Evolutionary conservation across 257 asterid genomes (phyloP), one percentile per base, ranked within the genome.

Genomic region (Penstemon barbatus): DNA sequence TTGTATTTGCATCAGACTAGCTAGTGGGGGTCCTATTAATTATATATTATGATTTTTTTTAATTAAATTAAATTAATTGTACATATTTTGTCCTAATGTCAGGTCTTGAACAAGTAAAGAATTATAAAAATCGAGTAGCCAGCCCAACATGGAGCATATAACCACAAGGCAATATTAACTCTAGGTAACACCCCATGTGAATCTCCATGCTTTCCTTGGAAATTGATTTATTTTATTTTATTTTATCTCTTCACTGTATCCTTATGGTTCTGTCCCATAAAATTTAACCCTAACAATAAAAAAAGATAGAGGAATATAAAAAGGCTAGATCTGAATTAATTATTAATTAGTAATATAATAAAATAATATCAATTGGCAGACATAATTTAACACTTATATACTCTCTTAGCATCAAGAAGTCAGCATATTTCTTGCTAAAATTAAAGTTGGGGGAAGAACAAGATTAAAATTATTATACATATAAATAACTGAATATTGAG

Each of bases 111-210:
- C 56, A 73, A 57, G 11, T 55, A 40, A 54, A 56, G 63, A 70
- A 18, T 62, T 33, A 44, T n/a, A 45, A 68, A 71, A 49, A 19
- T 1, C 19, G 67, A 73, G 15, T 59, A 74, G 73, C 45, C 79
- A 76, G 76, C 48, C 48, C 63, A 68, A 74, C 72, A 75, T 66
- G 83, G 76, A 67, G 52, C 70, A 64, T 71, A 56, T 44, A 65
- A 18, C 40, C 77, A 79, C 46, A 65, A 76, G 67, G 57, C 55
- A 69, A 80, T 72, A 77, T 70, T 77, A 74, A 82, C 69, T 66
- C 78, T 38, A 73, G 80, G 82, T 77, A 74, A 82, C 79, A 77
- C 54, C 80, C 81, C 87, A 82, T 71, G 84, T 82, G 87, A 69
- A 65, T 75, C 78, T 72, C 72, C 64, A 74, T 72, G 41, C 71